Conservation (phyloP, 768 basidiomycete genomes). For the Tricholoma furcatifolium region DNA sequence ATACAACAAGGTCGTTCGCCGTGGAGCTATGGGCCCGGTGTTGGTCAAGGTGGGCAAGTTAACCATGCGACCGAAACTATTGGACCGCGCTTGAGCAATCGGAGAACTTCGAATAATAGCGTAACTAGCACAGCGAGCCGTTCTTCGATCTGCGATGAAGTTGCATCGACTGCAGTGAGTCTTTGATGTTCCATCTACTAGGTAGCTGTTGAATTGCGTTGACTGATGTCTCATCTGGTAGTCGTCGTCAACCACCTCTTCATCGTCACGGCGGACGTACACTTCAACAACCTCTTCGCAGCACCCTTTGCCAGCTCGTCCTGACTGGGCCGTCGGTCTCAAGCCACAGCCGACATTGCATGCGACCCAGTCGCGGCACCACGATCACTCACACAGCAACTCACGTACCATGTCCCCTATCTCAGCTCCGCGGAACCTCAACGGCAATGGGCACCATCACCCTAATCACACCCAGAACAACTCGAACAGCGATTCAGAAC, state of each 20-base stretch:
- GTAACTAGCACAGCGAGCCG: constrained; percentile 53
- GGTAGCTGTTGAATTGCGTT: neutral
- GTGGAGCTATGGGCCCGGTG: constrained; percentile 75
- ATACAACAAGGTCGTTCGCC: constrained; percentile 42
- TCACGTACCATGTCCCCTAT: constrained; percentile 42
- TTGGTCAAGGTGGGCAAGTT: constrained; percentile 46
- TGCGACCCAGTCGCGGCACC: constrained; percentile 46
- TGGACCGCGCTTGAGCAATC: constrained; percentile 63
- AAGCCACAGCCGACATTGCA: constrained; percentile 74
- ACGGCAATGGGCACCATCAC: constrained; percentile 20
- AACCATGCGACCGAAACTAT: constrained; percentile 45
- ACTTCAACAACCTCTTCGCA: constrained; percentile 73
- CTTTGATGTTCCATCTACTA: constrained; percentile 3
- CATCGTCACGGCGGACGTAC: constrained; percentile 75
- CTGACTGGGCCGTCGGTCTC: constrained; percentile 88
- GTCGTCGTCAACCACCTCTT: constrained; percentile 80
- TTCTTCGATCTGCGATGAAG: constrained; percentile 63
- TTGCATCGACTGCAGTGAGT: constrained; percentile 75
- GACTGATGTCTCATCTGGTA: constrained; percentile 16
- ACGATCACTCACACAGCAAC: constrained; percentile 43
- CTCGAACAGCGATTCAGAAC: constrained; percentile 22
- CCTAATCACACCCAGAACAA: constrained; percentile 9
- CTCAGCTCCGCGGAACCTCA: constrained; percentile 35
- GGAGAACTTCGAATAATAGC: constrained; percentile 53
- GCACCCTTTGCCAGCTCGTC: constrained; percentile 77